These are phyloP conservation scores for Apiospora marii DNA, from an alignment of 2,329 filamentous ascomycete genomes.

Conservation along the genomic window DNA sequence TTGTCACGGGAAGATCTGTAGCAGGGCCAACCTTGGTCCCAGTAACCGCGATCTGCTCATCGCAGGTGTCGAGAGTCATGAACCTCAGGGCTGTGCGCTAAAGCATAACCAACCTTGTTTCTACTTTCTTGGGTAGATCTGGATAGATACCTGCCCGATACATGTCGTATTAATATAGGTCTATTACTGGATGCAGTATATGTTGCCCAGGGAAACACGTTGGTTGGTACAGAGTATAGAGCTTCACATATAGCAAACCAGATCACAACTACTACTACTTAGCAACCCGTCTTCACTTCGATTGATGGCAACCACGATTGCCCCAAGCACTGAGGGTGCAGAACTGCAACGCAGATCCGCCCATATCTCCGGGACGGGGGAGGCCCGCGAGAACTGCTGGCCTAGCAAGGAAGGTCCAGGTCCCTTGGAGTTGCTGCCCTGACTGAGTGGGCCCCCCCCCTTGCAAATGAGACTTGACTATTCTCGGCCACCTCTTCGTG, in stretches of 20 bases:
- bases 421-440: slow-evolving; percentile 9
- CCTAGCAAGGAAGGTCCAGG: slow-evolving; percentile 15
- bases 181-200: not conserved
- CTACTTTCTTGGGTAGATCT: too few species aligned
- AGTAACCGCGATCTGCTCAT: not conserved
- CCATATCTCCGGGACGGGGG: slow-evolving; percentile 13
- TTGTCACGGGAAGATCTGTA: not conserved
- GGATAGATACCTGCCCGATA: too few species aligned
- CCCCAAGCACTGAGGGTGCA: not conserved
- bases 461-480: slow-evolving; percentile 14
- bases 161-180: too few species aligned
- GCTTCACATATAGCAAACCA: not conserved
- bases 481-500: slow-evolving; percentile 9
- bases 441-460: slow-evolving; percentile 7
- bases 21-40: not conserved
- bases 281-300: not conserved
- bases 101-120: not conserved
- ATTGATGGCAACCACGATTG: not conserved
- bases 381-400: not conserved
- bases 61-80: not conserved
- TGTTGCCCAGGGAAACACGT: not conserved
- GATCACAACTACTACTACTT: not conserved
- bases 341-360: slow-evolving; percentile 12
- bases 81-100: not conserved
- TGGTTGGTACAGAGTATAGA: not conserved